phyloP scores from a whole-genome alignment of 2,329 filamentous ascomycete species.

The Colletotrichum cereale region DNA sequence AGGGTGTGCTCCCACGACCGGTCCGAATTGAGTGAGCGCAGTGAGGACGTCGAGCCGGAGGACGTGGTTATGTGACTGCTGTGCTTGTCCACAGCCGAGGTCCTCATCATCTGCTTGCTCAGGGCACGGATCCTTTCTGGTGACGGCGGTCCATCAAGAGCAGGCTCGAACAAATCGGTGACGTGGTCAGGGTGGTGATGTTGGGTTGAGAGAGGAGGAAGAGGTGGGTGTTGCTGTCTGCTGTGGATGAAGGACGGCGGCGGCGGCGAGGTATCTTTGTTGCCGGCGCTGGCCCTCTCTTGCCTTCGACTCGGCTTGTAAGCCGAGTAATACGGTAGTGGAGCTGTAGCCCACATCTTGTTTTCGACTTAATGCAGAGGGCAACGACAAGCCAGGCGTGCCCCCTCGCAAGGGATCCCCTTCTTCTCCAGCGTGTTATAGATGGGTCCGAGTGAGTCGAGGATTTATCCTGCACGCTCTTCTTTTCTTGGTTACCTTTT shows the following conservation, averaged over 20 bases:
- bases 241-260: slow-evolving; percentile 21
- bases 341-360: slow-evolving; percentile 42
- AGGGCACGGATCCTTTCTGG: slow-evolving; percentile 70
- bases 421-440: slow-evolving; percentile 32
- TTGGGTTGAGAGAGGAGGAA: slow-evolving; percentile 31
- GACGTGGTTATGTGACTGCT: slow-evolving; percentile 63
- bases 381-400: slow-evolving; percentile 40
- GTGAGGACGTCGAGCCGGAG: slow-evolving; percentile 66
- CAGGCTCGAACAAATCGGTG: slow-evolving; percentile 66
- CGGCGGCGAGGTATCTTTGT: slow-evolving; percentile 39
- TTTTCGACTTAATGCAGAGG: slow-evolving; percentile 40
- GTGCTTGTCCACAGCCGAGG: slow-evolving; percentile 62
- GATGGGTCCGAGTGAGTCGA: slow-evolving; percentile 22
- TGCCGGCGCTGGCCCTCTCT: slow-evolving; percentile 22
- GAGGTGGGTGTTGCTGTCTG: slow-evolving; percentile 1
- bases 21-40: slow-evolving; percentile 61
- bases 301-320: slow-evolving; percentile 38
- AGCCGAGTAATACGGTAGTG: slow-evolving; percentile 43
- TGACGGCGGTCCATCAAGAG: slow-evolving; percentile 72
- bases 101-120: slow-evolving; percentile 69
- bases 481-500: slow-evolving; percentile 17
- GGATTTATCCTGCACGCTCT: slow-evolving; percentile 20
- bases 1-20: slow-evolving; percentile 63
- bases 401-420: slow-evolving; percentile 39
- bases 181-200: slow-evolving; percentile 41